Conservation (phyloP, 148 eudicot genomes). For the Chenopodium album region DNA sequence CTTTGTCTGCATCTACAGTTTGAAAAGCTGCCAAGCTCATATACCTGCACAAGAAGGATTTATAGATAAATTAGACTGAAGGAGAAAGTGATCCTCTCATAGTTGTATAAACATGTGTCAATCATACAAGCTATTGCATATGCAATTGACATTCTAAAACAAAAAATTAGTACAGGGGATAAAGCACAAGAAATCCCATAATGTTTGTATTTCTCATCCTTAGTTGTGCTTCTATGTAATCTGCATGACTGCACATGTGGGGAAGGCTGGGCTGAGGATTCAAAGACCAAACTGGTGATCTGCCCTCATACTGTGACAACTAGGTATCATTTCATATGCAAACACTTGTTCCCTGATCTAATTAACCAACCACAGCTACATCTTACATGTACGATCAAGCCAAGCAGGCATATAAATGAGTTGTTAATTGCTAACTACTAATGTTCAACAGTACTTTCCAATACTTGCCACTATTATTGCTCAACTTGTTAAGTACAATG, state of each 20-base stretch:
- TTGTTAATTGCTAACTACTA: too few species aligned
- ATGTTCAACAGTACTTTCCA: neutral
- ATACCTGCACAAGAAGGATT: conserved; percentile 44
- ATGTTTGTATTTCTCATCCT: neutral
- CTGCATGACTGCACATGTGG: neutral
- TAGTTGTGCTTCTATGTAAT: neutral
- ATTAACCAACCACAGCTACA: neutral
- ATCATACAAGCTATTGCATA: neutral
- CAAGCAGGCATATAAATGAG: neutral
- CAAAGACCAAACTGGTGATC: neutral
- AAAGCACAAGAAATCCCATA: neutral
- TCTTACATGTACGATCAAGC: neutral
- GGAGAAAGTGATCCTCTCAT: neutral
- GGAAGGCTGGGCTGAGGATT: neutral
- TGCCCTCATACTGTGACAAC: neutral
- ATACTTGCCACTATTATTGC: neutral
- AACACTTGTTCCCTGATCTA: neutral
- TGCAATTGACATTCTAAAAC: neutral
- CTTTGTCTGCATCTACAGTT: conserved; percentile 70
- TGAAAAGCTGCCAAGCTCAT: conserved; percentile 67
- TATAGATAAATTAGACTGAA: neutral
- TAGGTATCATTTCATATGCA: neutral
- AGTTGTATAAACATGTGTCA: neutral
- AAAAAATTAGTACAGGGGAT: neutral
- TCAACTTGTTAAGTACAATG: neutral